phyloP scores from a whole-genome alignment of 179 eudicot genomes.

The Spinacia oleracea region DNA sequence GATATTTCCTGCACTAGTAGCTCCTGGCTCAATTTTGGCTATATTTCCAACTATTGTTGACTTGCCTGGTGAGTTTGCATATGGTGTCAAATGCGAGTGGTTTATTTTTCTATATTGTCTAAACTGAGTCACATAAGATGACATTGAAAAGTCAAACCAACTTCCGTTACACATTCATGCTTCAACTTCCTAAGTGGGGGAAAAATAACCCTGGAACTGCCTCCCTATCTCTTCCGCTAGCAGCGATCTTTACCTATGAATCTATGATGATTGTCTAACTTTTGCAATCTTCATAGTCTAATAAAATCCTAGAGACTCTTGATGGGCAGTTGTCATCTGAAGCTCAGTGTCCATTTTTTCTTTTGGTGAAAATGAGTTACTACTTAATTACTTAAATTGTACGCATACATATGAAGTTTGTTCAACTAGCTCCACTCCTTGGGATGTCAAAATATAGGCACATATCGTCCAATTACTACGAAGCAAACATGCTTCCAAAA shows the following conservation, averaged over 20 bases:
- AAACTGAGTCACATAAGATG: not conserved
- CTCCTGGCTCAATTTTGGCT: constrained; percentile 91
- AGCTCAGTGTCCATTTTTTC: not conserved
- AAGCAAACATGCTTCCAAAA: too few relatives aligned
- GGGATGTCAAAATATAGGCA: too few relatives aligned
- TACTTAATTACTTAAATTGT: too few relatives aligned
- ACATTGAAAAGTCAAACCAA: not conserved
- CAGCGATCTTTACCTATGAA: not conserved
- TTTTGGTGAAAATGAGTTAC: too few relatives aligned
- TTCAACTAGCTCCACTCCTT: too few relatives aligned
- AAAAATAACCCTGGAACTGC: not conserved
- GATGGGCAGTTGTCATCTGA: not conserved
- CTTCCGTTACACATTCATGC: constrained; percentile 3
- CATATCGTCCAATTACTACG: too few relatives aligned
- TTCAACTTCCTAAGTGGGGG: not conserved
- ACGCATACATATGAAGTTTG: too few relatives aligned
- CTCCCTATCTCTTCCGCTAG: not conserved
- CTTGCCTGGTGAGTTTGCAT: constrained; percentile 74
- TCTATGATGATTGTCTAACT: not conserved
- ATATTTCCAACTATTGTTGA: constrained; percentile 78
- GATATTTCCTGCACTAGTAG: constrained; percentile 74
- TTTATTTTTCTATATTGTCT: not conserved
- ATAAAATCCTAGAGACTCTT: not conserved
- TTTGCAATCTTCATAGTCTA: not conserved
- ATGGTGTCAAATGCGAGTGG: not conserved